Evolutionary conservation across 2,329 filamentous ascomycete genomes (phyloP).

Genomic region (Pestalotiopsis sp.): DNA sequence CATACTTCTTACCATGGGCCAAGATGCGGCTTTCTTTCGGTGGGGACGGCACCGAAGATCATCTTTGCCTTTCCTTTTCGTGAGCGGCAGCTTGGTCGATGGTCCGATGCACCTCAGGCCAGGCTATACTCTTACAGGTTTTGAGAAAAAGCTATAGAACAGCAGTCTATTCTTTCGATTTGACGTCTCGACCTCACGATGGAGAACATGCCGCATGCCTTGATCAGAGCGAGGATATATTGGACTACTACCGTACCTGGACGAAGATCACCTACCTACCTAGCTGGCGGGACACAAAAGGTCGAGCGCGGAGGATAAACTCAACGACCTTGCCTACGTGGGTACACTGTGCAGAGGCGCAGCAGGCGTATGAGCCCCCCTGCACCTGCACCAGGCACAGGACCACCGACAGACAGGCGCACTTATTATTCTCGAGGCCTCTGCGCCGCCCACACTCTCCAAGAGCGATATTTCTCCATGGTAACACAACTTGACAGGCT

Average conservation of each 20-base stretch:
- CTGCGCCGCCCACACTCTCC: constrained; percentile 1
- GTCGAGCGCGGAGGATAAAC: neutral
- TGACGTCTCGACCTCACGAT: too few species aligned
- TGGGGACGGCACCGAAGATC: neutral
- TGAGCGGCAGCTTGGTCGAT: neutral
- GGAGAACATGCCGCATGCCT: too few species aligned
- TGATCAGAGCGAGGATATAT: too few species aligned
- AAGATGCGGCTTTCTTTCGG: neutral
- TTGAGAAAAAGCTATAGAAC: too few species aligned
- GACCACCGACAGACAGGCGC: neutral
- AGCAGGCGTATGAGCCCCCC: neutral
- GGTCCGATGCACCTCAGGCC: neutral
- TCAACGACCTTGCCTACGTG: neutral
- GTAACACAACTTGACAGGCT: constrained; percentile 13
- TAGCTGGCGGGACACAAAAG: neutral
- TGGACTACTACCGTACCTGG: too few species aligned
- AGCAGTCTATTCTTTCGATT: too few species aligned
- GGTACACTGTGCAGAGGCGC: neutral
- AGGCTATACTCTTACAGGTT: neutral
- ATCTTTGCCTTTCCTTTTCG: neutral
- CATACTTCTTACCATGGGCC: neutral
- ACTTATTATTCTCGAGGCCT: constrained; percentile 8
- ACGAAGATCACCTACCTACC: too few species aligned
- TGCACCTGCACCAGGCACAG: neutral
- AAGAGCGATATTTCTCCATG: neutral